A percentile compares a stretch with the other conserved stretches of the same genome.
phyloP scores from a whole-genome alignment of 2,329 filamentous ascomycete species.

The Aspergillus melleus region DNA sequence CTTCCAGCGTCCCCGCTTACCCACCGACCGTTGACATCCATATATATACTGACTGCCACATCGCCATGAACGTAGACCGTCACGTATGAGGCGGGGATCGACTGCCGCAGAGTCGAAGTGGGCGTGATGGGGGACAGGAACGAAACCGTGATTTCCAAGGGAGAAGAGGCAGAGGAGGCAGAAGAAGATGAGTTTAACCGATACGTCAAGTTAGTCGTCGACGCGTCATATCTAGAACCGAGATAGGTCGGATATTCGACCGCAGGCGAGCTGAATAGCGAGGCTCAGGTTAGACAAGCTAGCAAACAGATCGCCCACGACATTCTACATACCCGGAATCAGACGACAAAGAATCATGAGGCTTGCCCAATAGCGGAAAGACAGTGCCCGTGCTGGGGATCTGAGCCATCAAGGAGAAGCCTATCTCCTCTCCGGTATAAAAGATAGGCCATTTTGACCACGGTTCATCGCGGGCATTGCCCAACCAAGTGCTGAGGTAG shows the following conservation, averaged over 20 bases:
- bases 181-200: slow-evolving; percentile 51
- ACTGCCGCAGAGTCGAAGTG: slow-evolving; percentile 75
- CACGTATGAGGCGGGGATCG: slow-evolving; percentile 79
- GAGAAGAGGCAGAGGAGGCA: slow-evolving; percentile 27
- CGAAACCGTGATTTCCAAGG: slow-evolving; percentile 59
- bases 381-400: slow-evolving; percentile 60
- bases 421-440: slow-evolving; percentile 70
- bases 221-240: slow-evolving; percentile 67
- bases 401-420: slow-evolving; percentile 63
- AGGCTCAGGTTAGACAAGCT: not conserved
- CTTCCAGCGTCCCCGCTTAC: slow-evolving; percentile 72
- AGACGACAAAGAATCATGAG: slow-evolving; percentile 60
- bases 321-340: slow-evolving; percentile 38
- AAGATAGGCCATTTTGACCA: slow-evolving; percentile 89
- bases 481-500: slow-evolving; percentile 74
- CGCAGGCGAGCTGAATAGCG: slow-evolving; percentile 48
- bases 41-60: slow-evolving; percentile 62
- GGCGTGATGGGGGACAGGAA: slow-evolving; percentile 78
- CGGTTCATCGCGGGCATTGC: slow-evolving; percentile 70
- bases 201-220: slow-evolving; percentile 69
- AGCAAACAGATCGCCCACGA: not conserved
- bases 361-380: slow-evolving; percentile 65
- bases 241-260: slow-evolving; percentile 60
- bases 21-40: slow-evolving; percentile 76
- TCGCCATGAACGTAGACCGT: slow-evolving; percentile 68